Percentiles rank a stretch among this genome's conserved stretches.
Evolutionary conservation across 345 rosid genomes (phyloP).

Genomic region (Raphanus raphanistrum): DNA sequence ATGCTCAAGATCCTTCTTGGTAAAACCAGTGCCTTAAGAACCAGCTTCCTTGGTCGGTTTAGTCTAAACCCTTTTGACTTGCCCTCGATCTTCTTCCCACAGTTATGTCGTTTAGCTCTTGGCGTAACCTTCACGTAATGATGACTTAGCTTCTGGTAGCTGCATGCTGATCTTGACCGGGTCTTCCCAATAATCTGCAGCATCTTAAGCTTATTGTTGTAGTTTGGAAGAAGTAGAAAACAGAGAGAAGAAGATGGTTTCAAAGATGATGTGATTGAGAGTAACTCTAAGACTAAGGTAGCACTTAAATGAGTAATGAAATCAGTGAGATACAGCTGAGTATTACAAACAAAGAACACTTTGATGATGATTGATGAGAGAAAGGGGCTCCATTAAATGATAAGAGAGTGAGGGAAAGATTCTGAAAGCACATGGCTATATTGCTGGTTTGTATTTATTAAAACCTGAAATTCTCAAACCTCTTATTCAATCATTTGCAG

Average conservation of each 20-base stretch:
- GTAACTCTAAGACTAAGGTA: background rate
- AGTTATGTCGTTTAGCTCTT: constrained; percentile 34
- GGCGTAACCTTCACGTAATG: constrained; percentile 24
- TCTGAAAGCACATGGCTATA: constrained; percentile 34
- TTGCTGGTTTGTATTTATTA: constrained; percentile 17
- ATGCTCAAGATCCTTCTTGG: constrained; percentile 32
- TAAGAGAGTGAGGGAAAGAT: constrained; percentile 28
- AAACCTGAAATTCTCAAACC: background rate
- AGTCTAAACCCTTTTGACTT: constrained; percentile 53
- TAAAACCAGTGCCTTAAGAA: constrained; percentile 44
- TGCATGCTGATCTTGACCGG: constrained; percentile 21
- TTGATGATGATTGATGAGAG: constrained; percentile 19
- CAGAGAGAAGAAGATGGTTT: background rate
- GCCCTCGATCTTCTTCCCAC: constrained; percentile 39
- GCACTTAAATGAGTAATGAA: background rate
- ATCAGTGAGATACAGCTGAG: constrained; percentile 9
- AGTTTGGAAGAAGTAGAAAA: background rate
- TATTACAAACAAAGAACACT: constrained; percentile 25
- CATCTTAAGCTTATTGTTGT: constrained; percentile 21
- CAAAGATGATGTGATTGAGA: background rate
- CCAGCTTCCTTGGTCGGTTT: constrained; percentile 49
- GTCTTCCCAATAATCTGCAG: constrained; percentile 17
- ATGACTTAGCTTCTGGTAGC: constrained; percentile 46
- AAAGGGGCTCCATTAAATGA: constrained; percentile 29
- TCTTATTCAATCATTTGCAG: background rate